phyloP scores from a whole-genome alignment of 2,329 filamentous ascomycete genomes.

The Cercospora sp. region DNA sequence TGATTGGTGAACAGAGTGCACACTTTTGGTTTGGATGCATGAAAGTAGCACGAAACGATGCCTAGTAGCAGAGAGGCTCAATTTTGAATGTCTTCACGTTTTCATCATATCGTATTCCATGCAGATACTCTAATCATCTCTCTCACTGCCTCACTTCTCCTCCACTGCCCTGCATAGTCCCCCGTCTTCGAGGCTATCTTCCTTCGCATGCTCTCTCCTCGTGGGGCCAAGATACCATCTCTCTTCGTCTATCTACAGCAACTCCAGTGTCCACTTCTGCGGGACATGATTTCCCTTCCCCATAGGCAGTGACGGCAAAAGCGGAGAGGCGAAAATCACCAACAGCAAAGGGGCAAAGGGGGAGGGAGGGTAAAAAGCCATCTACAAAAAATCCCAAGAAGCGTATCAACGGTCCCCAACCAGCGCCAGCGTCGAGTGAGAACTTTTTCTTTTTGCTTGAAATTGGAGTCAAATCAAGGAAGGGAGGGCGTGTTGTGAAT shows the following conservation, averaged over 20 bases:
- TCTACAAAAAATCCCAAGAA: background rate
- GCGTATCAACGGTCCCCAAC: background rate
- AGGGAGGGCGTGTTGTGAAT: background rate
- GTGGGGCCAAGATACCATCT: background rate
- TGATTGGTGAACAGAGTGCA: background rate
- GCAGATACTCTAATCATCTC: background rate
- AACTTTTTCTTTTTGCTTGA: conserved; percentile 4
- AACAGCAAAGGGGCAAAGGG: background rate
- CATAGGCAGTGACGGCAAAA: background rate
- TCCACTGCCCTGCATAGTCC: background rate
- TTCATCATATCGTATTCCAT: background rate
- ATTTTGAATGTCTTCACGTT: background rate
- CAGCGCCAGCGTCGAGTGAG: conserved; percentile 14
- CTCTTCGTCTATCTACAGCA: background rate
- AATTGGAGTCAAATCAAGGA: background rate
- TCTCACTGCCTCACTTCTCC: background rate
- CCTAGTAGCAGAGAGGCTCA: background rate
- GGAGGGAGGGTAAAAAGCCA: background rate
- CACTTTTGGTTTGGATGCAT: background rate
- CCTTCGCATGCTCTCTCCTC: background rate
- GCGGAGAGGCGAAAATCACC: background rate
- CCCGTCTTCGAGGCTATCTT: background rate
- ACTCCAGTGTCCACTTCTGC: background rate
- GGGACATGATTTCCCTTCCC: background rate
- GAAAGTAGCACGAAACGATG: too few relatives aligned